phyloP scores from a whole-genome alignment of 345 rosid species.

The Reutealis trisperma region DNA sequence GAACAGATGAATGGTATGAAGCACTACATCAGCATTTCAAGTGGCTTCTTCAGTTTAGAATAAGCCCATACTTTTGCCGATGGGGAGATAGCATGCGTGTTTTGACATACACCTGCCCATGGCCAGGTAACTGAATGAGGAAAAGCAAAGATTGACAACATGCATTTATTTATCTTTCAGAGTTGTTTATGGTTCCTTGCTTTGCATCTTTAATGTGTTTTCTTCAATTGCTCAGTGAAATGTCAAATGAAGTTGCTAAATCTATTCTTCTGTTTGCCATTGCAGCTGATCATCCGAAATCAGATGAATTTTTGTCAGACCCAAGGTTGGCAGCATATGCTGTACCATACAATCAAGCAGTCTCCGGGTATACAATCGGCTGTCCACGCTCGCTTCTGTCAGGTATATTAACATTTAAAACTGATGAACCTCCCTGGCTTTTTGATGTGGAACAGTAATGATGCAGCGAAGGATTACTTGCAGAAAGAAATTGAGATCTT shows the following conservation, averaged over 20 bases:
- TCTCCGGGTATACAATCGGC: conserved; percentile 59
- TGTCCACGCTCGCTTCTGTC: conserved; percentile 32
- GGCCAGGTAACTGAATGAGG: conserved; percentile 69
- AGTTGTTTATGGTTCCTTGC: background rate
- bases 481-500: conserved; percentile 86
- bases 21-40: conserved; percentile 80
- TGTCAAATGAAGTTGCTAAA: background rate
- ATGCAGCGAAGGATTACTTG: conserved; percentile 64
- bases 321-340: conserved; percentile 96
- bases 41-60: conserved; percentile 92
- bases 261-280: conserved; percentile 18
- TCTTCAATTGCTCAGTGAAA: background rate
- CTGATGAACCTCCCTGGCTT: conserved; percentile 35
- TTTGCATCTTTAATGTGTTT: background rate
- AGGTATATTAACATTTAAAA: conserved; percentile 30
- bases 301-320: conserved; percentile 87
- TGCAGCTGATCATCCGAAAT: conserved; percentile 87
- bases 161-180: background rate
- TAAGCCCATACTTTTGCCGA: conserved; percentile 92
- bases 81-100: conserved; percentile 98
- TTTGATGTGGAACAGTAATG: conserved; percentile 61
- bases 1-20: conserved; percentile 79
- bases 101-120: conserved; percentile 93
- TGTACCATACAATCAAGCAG: conserved; percentile 67
- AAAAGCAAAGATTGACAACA: background rate